phyloP scores from a whole-genome alignment of 177 flowering plant genomes.

The Vitis hybrid region DNA sequence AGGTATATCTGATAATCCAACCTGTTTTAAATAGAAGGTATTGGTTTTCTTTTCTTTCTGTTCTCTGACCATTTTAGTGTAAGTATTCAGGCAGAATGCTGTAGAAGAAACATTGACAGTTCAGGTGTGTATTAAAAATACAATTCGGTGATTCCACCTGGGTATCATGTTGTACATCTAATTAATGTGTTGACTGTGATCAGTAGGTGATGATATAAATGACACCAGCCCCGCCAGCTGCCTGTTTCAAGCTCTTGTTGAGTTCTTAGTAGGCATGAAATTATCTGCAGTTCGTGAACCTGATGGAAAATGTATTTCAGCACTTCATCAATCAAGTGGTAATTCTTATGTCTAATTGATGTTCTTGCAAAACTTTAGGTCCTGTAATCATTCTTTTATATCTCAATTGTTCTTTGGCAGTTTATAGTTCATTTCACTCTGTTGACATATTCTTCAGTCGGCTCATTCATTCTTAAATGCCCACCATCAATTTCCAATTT shows the following conservation, averaged over 20 bases:
- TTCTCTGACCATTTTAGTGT: constrained; percentile 19
- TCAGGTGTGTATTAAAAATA: constrained; percentile 37
- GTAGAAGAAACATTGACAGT: constrained; percentile 23
- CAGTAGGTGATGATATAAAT: constrained; percentile 25
- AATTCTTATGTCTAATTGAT: constrained; percentile 12
- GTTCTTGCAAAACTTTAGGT: too few relatives aligned
- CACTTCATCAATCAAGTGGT: constrained; percentile 79
- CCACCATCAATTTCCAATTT: too few relatives aligned
- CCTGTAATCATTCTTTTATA: too few relatives aligned
- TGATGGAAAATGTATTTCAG: constrained; percentile 49
- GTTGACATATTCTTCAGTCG: too few relatives aligned
- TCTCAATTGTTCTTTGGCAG: too few relatives aligned
- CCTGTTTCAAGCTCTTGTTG: constrained; percentile 56
- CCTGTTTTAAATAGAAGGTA: background rate
- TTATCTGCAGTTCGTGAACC: constrained; percentile 36
- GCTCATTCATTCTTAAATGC: too few relatives aligned
- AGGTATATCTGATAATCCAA: constrained; percentile 27
- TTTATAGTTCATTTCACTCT: too few relatives aligned
- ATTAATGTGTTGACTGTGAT: constrained; percentile 6
- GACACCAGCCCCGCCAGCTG: constrained; percentile 28
- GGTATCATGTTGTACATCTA: background rate
- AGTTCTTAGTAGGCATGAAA: constrained; percentile 69
- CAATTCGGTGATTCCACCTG: constrained; percentile 1
- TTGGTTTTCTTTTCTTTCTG: background rate
- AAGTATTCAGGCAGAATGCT: constrained; percentile 49